Conservation (phyloP, 306 rosid genomes). For the Trifolium repens region DNA sequence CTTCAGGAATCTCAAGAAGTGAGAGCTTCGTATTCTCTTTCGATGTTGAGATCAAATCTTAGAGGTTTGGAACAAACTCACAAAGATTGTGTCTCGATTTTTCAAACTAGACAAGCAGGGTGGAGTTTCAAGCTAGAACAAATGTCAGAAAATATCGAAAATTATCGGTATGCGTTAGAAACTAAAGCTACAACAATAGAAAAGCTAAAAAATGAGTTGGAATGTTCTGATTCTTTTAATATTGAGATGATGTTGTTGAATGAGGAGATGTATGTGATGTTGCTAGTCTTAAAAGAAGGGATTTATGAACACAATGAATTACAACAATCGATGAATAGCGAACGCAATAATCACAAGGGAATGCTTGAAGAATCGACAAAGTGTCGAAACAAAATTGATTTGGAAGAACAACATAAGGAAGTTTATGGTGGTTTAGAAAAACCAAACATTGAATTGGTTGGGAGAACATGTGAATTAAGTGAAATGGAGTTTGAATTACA, state of each 20-base stretch:
- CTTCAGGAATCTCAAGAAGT: slow-evolving; percentile 73
- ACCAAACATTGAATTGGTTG: slow-evolving; percentile 54
- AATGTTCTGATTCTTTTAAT: slow-evolving; percentile 48
- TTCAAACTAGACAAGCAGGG: slow-evolving; percentile 64
- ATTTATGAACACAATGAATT: slow-evolving; percentile 46
- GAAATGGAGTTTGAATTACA: slow-evolving; percentile 70
- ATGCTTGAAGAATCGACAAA: slow-evolving; percentile 9
- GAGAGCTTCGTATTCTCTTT: slow-evolving; percentile 63
- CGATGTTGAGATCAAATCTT: slow-evolving; percentile 62
- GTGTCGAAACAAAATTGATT: neutral
- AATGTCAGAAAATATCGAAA: slow-evolving; percentile 47
- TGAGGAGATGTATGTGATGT: slow-evolving; percentile 67
- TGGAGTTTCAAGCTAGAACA: slow-evolving; percentile 54
- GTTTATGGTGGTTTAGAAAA: slow-evolving; percentile 51
- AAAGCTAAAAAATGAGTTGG: slow-evolving; percentile 59
- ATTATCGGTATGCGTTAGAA: slow-evolving; percentile 48
- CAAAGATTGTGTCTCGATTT: slow-evolving; percentile 52
- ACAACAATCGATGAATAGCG: neutral
- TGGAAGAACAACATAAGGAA: slow-evolving; percentile 40
- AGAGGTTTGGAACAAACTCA: slow-evolving; percentile 63
- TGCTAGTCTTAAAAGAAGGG: slow-evolving; percentile 63
- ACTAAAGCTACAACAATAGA: slow-evolving; percentile 50
- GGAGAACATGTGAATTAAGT: slow-evolving; percentile 54
- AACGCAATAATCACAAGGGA: neutral
- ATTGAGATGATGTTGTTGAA: slow-evolving; percentile 66